Base-by-base conservation (phyloP, 306 rosid genomes). In the Senna siamea region DNA sequence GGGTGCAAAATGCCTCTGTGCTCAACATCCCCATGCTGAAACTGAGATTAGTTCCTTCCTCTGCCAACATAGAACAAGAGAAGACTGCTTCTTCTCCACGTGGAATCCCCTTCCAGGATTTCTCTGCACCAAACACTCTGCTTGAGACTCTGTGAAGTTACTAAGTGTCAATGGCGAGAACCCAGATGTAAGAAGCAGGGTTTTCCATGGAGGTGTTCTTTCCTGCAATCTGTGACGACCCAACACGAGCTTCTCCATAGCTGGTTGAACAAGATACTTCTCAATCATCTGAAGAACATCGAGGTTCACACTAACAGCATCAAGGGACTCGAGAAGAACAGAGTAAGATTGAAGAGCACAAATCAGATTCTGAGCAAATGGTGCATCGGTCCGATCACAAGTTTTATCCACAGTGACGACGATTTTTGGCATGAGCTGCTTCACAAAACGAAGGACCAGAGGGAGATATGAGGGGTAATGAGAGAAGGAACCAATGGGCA, bases 11-110 rank as follows among this genome's bases (percentile, higher is more conserved):
- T 66, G 71, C 66, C 52, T 51, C 77, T 37, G 3, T 60, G 47
- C 47, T 86, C 84, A 89, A 82, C 95, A 94, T 79, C 92, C 80
- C 97, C 96, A 91, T 20, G 91, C 87, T 3, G 98, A 89, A 84
- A 78, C 87, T 0, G 90, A 87, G 64, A 90, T 58, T 19, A 91
- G 93, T 47, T 93, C 96, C 78, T 88, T 93, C 60, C 89, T 79
- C 76, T 89, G 96, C 97, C 94, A 91, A 79, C 81, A 89, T 2
- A 93, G 85, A 79, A 84, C 93, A 53, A 91, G 91, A 5, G 97
- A 88, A 32, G 92, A 81, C 61, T 87, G 94, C 65, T 77, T 77
- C 86, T 85, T 94, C 86, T 89, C 96, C 1, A 91, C 80, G 18
- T 91, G 90, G 66, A 89, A 94, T 37, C 97, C 97, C 72, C 85